Base-by-base conservation (phyloP, 106 monocot genomes). In the Dactylorhiza incarnata region DNA sequence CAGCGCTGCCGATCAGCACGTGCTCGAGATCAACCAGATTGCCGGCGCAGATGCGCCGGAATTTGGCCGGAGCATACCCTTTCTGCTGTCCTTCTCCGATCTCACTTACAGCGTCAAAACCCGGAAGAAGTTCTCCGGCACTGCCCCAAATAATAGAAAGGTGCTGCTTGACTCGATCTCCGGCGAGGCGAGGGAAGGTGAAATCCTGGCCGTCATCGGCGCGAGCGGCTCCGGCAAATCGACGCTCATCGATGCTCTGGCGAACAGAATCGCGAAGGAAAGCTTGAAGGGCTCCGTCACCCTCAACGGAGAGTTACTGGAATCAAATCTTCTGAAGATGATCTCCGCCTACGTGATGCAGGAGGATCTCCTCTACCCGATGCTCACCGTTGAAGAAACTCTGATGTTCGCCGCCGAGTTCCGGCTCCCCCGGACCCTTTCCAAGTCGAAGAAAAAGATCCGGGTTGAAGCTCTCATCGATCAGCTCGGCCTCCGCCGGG, bases 161-260 rank as follows among this genome's bases (percentile, higher is more conserved):
- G 84, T 76, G 2, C 81, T 95, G 37, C 86, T 95, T 6, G 84
- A 95, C 78, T 70, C 71, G 14, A 75, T 95, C 78, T 87, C 95
- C 52, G 91, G 95, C 45, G 91, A 91, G 73, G 95, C 95, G 6
- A 68, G 78, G 26, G 89, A 95, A 43, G 95, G 95, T 4, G 91
- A 95, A 84, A 95, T 95, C 59, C 74, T 95, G 65, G 95, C 91
- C 14, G 87, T 95, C 25, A 83, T 95, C 3, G 95, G 95, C 13
- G 92, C 95, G 5, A 92, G 92, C 73, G 92, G 92, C 49, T 87
- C 89, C 43, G 94, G 94, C 25, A 95, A 95, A 74, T 89, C 89
- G 20, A 95, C 94, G 10, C 87, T 95, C 48, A 95, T 95, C 82
- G 94, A 95, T 80, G 94, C 94, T 9, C 81, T 95, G n/a, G 94